Evolutionary conservation across 2,329 filamentous ascomycete species (phyloP), one percentile per base, ranked within the genome.

Genomic region (Colletotrichum theobromicola): DNA sequence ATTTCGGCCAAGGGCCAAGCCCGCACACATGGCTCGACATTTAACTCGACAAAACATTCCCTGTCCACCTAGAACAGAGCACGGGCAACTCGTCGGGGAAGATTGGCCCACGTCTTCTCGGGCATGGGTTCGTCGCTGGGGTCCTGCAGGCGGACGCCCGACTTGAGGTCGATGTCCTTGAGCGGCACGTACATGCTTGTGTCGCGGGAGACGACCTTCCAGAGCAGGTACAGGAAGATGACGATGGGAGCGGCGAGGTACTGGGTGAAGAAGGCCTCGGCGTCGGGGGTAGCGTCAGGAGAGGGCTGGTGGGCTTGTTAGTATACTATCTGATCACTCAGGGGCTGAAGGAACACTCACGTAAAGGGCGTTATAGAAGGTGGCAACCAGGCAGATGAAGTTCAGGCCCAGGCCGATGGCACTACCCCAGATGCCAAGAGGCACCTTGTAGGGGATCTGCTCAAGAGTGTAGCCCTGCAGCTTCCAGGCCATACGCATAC

Each of bases 331-430:
- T 26, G 24, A 28, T 10, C 46, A 2, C 18, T 61, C 16, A 50
- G 42, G 42, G 24, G 9, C 12, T 18, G 18, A 2, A 13, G 15
- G 15, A 37, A 5, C 32, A 80, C 85, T 83, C 80, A 86, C 84
- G 74, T 86, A 92, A 62, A 94, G 89, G 9, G 91, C 90, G 69
- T 90, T 91, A 88, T 93, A 95, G 81, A 94, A 93, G 67, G 94
- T 92, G 8, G 93, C 93, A 46, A 94, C 85, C 55, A 96, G 86
- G 69, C 94, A 92, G 10, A 96, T 81, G 24, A 87, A 78, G 83
- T 94, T 94, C 79, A 96, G 88, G 63, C 85, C 75, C 63, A 95
- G 85, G 13, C 93, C 94, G 61, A 95, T 82, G 85, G 87, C 94
- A 55, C 93, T 95, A 32, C 94, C 94, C 70, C 87, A 87, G 15